Conservation (phyloP, 768 basidiomycete genomes). For the Cystoderma amianthinum region DNA sequence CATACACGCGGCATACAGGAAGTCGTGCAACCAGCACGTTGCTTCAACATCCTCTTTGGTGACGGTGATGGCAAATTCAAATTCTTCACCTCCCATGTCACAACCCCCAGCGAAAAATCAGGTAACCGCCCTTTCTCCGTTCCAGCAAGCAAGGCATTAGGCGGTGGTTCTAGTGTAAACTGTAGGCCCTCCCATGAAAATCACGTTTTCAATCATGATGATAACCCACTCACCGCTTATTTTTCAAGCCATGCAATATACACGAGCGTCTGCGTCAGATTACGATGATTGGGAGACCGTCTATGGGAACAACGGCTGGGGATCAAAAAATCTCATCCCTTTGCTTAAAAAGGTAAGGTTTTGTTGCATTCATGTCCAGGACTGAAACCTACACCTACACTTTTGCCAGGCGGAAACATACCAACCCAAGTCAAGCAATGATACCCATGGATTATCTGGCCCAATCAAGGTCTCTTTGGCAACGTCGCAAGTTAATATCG, state of each 20-base stretch:
- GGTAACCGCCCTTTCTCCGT: conserved; percentile 37
- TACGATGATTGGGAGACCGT: conserved; percentile 56
- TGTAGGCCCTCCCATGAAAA: conserved; percentile 37
- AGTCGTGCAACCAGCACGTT: conserved; percentile 50
- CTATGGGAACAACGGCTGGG: conserved; percentile 54
- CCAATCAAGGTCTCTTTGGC: conserved; percentile 44
- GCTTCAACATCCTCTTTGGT: too few relatives aligned
- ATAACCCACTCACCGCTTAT: too few relatives aligned
- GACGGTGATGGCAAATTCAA: conserved; percentile 31
- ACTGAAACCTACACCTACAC: neutral
- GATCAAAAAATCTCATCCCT: conserved; percentile 49
- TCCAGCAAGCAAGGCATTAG: conserved; percentile 42
- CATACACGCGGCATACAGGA: conserved; percentile 35
- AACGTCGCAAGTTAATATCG: conserved; percentile 29
- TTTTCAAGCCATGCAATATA: conserved; percentile 42
- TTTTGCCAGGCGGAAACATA: conserved; percentile 31
- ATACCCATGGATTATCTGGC: conserved; percentile 42
- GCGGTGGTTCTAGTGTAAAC: conserved; percentile 59
- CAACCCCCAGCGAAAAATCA: conserved; percentile 32
- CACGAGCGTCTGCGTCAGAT: conserved; percentile 53
- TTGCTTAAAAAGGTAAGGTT: conserved; percentile 57
- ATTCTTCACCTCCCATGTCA: conserved; percentile 37
- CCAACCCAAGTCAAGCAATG: conserved; percentile 15
- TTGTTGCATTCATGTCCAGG: neutral
- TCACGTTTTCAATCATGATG: neutral